A percentile compares a stretch with the other conserved stretches of the same genome.
phyloP scores from a whole-genome alignment of 73 alveolate genomes.

The Halteria grandinella region DNA sequence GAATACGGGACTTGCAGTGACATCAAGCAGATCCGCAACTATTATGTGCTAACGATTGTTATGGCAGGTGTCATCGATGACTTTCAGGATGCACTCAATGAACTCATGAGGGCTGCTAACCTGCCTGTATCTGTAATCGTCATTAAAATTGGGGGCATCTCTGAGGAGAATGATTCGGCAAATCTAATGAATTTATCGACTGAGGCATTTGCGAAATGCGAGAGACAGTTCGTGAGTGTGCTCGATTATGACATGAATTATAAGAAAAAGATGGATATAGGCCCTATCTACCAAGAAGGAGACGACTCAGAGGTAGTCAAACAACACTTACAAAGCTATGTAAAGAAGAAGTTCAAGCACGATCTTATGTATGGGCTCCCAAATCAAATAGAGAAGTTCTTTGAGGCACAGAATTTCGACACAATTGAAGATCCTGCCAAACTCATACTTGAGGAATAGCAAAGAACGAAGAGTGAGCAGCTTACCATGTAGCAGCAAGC shows the following conservation, averaged over 20 bases:
- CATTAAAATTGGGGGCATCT: constrained; percentile 51
- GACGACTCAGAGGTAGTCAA: background rate
- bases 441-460: no score
- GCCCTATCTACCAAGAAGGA: no score
- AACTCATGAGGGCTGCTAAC: constrained; percentile 50
- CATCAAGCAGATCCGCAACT: constrained; percentile 44
- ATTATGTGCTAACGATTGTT: constrained; percentile 52
- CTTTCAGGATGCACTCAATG: constrained; percentile 53
- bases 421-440: no score
- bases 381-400: constrained; percentile 64
- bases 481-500: no score
- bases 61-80: constrained; percentile 78
- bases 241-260: constrained; percentile 41
- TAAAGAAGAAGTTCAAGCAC: constrained; percentile 35
- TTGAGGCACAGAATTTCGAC: constrained; percentile 50
- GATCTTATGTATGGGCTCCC: constrained; percentile 62
- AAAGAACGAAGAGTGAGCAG: no score
- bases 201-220: constrained; percentile 49
- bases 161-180: constrained; percentile 69
- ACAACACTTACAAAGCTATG: no score
- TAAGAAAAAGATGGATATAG: constrained; percentile 41
- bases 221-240: constrained; percentile 54
- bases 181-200: constrained; percentile 11
- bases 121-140: constrained; percentile 63
- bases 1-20: constrained; percentile 29